Evolutionary conservation across 495 filamentous ascomycete species (phyloP), one percentile per base, ranked within the genome.

Genomic region (Mytilinidion resinicola): DNA sequence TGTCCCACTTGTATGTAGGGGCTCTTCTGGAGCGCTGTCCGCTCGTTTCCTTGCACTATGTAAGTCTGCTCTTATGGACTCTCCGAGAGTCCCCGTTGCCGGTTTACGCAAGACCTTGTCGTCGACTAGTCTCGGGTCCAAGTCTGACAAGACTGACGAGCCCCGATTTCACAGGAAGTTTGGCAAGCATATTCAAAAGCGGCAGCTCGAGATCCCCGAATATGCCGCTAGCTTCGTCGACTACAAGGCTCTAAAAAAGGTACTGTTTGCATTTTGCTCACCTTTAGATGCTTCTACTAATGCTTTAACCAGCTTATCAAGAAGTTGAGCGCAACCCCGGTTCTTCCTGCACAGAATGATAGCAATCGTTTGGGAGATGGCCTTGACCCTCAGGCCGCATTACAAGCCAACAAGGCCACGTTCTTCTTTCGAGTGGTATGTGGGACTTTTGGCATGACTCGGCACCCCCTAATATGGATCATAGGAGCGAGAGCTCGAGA

Each of bases 171-270:
- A 36, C 49, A 98, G 93, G 93, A 97, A 98, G 83, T 98, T 97
- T 78, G 93, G 93, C 72, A 98, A 98, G 80, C 87, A 96, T 67
- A 93, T 97, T 62, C 95, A 96, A 77, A 96, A 93, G 80, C 85
- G 91, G 72, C 92, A 97, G 78, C 89, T 98, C 66, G 93, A 98
- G 73, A 89, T 98, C 36, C 93, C 93, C 37, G 93, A 98, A 80
- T 98, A 98, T 86, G 93, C 92, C 48, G 90, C 92, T 51, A 96
- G 90, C 74, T 97, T 98, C 71, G 91, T 97, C 51, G 96, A 98
- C 75, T 98, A 98, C 77, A 98, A 98, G 77, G 92, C 89, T 55
- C 78, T 98, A 61, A 98, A 98, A 74, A 96, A 97, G 87, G 93
- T 96, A 34, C 53, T 30, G 20, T 9, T 12, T 17, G 15, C 7